Evolutionary conservation across 768 basidiomycete genomes (phyloP).

Genomic region (Phylloporus sp.): DNA sequence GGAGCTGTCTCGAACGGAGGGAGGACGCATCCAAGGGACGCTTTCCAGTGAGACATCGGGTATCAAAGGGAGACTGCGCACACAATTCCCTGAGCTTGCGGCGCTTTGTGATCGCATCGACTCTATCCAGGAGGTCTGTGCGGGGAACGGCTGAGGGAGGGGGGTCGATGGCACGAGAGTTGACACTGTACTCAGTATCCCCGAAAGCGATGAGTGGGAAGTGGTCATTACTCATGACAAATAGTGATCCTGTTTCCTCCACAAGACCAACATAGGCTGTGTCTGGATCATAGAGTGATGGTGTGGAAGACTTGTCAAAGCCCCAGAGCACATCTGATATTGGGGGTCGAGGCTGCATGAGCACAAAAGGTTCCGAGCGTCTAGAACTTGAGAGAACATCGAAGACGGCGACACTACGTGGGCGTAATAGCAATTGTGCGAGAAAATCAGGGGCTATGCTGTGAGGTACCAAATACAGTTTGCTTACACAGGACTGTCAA

Average conservation of each 20-base stretch:
- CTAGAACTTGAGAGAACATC: conserved; percentile 56
- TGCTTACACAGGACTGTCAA: conserved; percentile 66
- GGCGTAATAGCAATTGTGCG: background rate
- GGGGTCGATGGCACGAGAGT: conserved; percentile 34
- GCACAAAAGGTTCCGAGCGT: conserved; percentile 65
- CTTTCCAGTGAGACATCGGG: conserved; percentile 62
- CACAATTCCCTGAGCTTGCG: conserved; percentile 44
- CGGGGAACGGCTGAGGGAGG: conserved; percentile 28
- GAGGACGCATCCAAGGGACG: conserved; percentile 45
- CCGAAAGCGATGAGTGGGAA: conserved; percentile 83
- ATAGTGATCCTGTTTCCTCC: conserved; percentile 68
- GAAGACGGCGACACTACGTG: conserved; percentile 72
- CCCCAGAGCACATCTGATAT: conserved; percentile 68
- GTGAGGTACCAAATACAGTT: background rate
- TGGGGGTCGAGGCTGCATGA: conserved; percentile 81
- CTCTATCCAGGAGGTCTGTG: conserved; percentile 35
- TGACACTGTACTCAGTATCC: conserved; percentile 36
- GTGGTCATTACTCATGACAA: conserved; percentile 76
- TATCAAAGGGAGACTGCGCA: conserved; percentile 39
- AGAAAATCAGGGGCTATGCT: conserved; percentile 1
- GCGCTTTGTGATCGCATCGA: conserved; percentile 44
- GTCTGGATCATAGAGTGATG: conserved; percentile 43
- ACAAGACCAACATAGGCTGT: conserved; percentile 82
- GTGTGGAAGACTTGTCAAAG: conserved; percentile 31
- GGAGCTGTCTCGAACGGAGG: conserved; percentile 55